Evolutionary conservation across 1,139 yeast species (phyloP).

Genomic region (Saccharomyces pastorianus): DNA sequence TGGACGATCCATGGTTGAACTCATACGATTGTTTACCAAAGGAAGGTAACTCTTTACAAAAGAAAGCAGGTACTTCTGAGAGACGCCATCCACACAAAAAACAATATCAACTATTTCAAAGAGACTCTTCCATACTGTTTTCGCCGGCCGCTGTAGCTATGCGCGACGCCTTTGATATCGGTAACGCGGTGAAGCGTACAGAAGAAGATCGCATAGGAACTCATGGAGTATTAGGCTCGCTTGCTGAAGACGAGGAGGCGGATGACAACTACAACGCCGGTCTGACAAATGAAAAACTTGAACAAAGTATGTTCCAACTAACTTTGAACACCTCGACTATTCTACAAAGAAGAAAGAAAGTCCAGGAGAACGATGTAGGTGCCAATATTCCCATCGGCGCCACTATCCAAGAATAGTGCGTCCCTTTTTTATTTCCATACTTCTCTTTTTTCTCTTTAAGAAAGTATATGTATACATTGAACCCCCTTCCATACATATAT

Average conservation of each 20-base stretch:
- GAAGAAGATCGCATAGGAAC: slow-evolving; percentile 60
- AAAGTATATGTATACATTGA: background rate
- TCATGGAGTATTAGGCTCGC: slow-evolving; percentile 11
- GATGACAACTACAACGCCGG: slow-evolving; percentile 1
- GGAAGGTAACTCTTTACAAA: slow-evolving; percentile 10
- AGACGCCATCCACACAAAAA: slow-evolving; percentile 1
- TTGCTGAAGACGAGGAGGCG: slow-evolving; percentile 17
- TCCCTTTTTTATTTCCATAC: background rate
- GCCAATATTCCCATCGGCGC: background rate
- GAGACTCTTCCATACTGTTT: slow-evolving; percentile 34
- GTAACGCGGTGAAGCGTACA: slow-evolving; percentile 88
- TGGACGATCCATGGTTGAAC: slow-evolving; percentile 74
- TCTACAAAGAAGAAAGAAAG: slow-evolving; percentile 59
- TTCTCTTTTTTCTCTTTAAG: background rate
- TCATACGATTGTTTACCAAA: slow-evolving; percentile 17
- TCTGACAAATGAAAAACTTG: slow-evolving; percentile 20
- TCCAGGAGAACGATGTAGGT: slow-evolving; percentile 10
- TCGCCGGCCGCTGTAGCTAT: slow-evolving; percentile 90
- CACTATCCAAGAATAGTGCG: background rate
- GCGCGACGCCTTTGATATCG: slow-evolving; percentile 90
- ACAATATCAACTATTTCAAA: slow-evolving; percentile 11
- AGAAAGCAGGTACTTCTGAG: slow-evolving; percentile 8
- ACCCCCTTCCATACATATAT: background rate
- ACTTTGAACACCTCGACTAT: slow-evolving; percentile 74
- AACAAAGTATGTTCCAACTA: slow-evolving; percentile 48